Conservation (phyloP, 192 early-diverging fungal species). For the Glomus cerebriforme region DNA sequence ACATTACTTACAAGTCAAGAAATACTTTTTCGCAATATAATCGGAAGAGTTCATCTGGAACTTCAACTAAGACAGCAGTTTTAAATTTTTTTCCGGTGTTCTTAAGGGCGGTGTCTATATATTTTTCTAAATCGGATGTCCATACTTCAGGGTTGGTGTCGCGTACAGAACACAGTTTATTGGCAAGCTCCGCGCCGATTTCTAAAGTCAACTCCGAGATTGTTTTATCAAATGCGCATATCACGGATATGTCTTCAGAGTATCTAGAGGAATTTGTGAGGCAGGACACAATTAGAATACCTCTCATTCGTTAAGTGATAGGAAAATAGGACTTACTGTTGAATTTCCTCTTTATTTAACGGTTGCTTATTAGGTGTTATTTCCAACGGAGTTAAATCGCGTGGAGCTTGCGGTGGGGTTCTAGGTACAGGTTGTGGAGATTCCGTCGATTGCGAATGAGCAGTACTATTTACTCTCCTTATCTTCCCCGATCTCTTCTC, state of each 20-base stretch:
- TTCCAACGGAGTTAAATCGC: slow-evolving; percentile 3
- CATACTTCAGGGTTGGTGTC: slow-evolving; percentile 25
- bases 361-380: slow-evolving; percentile 9
- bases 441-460: neutral
- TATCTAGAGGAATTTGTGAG: slow-evolving; percentile 22
- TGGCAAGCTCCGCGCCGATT: slow-evolving; percentile 32
- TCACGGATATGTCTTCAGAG: slow-evolving; percentile 9
- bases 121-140: slow-evolving; percentile 12
- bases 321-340: slow-evolving; percentile 12
- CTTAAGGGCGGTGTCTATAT: slow-evolving; percentile 19
- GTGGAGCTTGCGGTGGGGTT: slow-evolving; percentile 16
- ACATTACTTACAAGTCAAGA: slow-evolving; percentile 31
- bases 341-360: slow-evolving; percentile 2
- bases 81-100: slow-evolving; percentile 24
- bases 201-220: slow-evolving; percentile 21
- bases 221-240: slow-evolving; percentile 22
- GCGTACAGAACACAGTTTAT: slow-evolving; percentile 14
- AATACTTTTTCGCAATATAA: slow-evolving; percentile 34
- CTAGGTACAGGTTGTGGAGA: slow-evolving; percentile 5
- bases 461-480: slow-evolving; percentile 16
- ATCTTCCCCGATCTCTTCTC: neutral
- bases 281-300: neutral
- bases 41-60: slow-evolving; percentile 28
- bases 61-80: slow-evolving; percentile 8
- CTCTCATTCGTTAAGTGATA: neutral